These are phyloP conservation scores for Lasiodiplodia hormozganensis DNA, from an alignment of 2,329 filamentous ascomycete genomes.

Conservation along the genomic window DNA sequence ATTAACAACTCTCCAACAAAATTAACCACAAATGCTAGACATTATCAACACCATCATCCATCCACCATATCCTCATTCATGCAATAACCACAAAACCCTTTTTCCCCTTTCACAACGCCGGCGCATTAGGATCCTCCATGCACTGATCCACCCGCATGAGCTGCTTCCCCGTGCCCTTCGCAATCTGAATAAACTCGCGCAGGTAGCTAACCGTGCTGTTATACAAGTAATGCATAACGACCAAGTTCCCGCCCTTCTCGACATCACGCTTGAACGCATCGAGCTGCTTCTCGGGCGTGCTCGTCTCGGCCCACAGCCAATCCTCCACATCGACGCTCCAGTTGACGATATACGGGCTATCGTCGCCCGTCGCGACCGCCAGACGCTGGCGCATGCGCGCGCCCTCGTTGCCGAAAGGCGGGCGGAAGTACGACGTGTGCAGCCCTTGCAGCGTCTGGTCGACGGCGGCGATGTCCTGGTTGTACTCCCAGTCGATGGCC, in stretches of 20 bases:
- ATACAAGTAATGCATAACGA: conserved; percentile 74
- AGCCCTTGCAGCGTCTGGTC: conserved; percentile 44
- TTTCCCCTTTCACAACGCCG: conserved; percentile 41
- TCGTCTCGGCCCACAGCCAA: conserved; percentile 69
- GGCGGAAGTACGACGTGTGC: conserved; percentile 66
- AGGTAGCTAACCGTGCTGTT: conserved; percentile 69
- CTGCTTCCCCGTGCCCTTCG: conserved; percentile 68
- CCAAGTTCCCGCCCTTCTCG: conserved; percentile 66
- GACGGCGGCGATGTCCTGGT: conserved; percentile 62
- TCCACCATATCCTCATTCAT: not conserved
- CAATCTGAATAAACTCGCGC: conserved; percentile 68
- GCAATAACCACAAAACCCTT: not conserved
- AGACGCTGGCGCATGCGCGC: conserved; percentile 70
- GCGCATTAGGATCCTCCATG: conserved; percentile 67
- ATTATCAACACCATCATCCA: not conserved
- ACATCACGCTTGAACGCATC: conserved; percentile 70
- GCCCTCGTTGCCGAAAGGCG: conserved; percentile 72
- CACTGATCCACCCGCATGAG: conserved; percentile 73
- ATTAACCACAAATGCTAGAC: too few species aligned
- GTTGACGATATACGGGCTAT: conserved; percentile 66
- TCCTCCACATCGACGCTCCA: conserved; percentile 77
- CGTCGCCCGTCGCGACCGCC: conserved; percentile 50
- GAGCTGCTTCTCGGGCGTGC: conserved; percentile 70
- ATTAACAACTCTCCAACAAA: too few species aligned
- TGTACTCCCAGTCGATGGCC: conserved; percentile 68